These are phyloP conservation scores for Periconia macrospinosa DNA, from an alignment of 2,329 filamentous ascomycete species.

Conservation along the genomic window DNA sequence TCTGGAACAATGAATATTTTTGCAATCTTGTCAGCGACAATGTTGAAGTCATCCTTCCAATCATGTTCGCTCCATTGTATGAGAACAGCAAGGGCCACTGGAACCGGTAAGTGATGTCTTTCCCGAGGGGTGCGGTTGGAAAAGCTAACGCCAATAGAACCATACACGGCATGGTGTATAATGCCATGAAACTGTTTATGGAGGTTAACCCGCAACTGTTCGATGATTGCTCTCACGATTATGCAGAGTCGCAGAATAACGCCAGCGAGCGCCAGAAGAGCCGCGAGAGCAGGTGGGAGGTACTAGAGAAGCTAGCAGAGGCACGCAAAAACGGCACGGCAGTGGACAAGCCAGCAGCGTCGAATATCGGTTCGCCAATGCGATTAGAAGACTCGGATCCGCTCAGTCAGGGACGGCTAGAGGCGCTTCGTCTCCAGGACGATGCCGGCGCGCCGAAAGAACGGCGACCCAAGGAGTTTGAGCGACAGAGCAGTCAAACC, in stretches of 20 bases:
- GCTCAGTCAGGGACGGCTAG: slow-evolving; percentile 78
- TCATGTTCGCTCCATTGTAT: slow-evolving; percentile 98
- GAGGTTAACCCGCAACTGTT: slow-evolving; percentile 98
- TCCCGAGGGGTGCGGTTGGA: not conserved
- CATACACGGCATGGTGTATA: slow-evolving; percentile 99
- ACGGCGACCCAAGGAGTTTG: slow-evolving; percentile 44
- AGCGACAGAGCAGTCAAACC: slow-evolving; percentile 43
- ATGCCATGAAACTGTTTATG: slow-evolving; percentile 99
- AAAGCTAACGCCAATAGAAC: slow-evolving; percentile 62
- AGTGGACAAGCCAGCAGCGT: slow-evolving; percentile 23
- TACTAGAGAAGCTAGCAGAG: slow-evolving; percentile 77
- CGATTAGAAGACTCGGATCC: slow-evolving; percentile 75
- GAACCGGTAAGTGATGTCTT: slow-evolving; percentile 72
- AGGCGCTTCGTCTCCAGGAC: slow-evolving; percentile 89
- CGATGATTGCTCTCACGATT: slow-evolving; percentile 97
- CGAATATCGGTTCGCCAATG: slow-evolving; percentile 46
- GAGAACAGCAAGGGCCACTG: slow-evolving; percentile 99
- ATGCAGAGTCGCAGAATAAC: slow-evolving; percentile 93
- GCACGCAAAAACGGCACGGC: slow-evolving; percentile 60
- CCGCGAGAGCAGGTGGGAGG: slow-evolving; percentile 87
- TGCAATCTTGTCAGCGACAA: slow-evolving; percentile 99
- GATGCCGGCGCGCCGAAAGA: slow-evolving; percentile 51
- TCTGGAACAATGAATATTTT: slow-evolving; percentile 99
- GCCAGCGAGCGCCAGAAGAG: slow-evolving; percentile 80
- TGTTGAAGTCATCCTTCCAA: slow-evolving; percentile 95